Evolutionary conservation across 2,329 filamentous ascomycete species (phyloP), one percentile per base, ranked within the genome.

Genomic region (Phaeosphaeriaceae sp.): DNA sequence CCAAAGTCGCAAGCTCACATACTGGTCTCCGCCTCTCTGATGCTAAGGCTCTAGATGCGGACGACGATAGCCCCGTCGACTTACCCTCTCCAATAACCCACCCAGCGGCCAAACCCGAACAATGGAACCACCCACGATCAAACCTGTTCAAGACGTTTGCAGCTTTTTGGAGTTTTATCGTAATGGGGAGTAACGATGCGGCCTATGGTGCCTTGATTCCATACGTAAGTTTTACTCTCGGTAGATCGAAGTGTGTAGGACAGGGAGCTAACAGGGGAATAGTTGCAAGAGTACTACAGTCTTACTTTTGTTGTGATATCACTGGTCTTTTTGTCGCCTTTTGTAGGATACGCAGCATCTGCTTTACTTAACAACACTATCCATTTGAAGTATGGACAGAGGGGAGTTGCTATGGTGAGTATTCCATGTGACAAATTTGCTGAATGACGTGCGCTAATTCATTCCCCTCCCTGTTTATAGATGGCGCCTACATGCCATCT

Each of bases 111-210:
- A 72, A 75, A 46, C 61, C 76, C 13, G 81, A 87, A 61, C 75
- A 69, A 69, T 90, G 87, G 88, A 89, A 89, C 61, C 72, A 75
- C n/a, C 81, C 87, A 0, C 68, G 73, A 7, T 75, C 77, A 34
- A 89, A 87, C 64, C 72, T 82, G 4, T 85, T 76, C 58, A 81
- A 86, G 32, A 83, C 83, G 37, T 70, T 82, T 29, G 78, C 83
- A 0, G 81, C 84, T 3, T 83, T 86, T 60, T 83, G 82, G 71
- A 79, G 81, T 4, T 84, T 90, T 56, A 74, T 86, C 16, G 76
- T 88, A 26, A 83, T 88, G 76, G 87, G 87, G 6, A 81, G 86
- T 74, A 88, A 87, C 60, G 87, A 90, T 72, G 87, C 82, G 8
- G 82, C 83, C 18, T 79, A 84, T 36, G 86, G 86, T 44, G 75